Evolutionary conservation across 164 flowering plant genomes (phyloP), one percentile per base, ranked within the genome.

Genomic region (Vitis amurensis): DNA sequence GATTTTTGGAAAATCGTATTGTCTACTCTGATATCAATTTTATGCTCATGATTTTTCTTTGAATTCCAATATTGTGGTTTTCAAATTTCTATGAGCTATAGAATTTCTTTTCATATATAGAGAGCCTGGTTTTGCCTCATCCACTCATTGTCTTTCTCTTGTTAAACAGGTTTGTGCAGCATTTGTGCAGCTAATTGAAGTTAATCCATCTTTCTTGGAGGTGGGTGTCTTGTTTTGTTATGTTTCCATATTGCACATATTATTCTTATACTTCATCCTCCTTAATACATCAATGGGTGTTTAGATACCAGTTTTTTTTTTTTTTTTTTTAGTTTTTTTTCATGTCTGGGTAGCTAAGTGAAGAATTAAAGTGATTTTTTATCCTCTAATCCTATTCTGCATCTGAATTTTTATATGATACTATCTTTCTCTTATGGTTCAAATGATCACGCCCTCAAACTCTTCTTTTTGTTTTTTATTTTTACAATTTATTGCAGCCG

Each of bases 171-270:
- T 96, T 50, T 93, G 99, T 82, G 65, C 90, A n/a, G 98, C 98
- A 65, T 88, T 96, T 80, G 97, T 91, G 74, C 97, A 89, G 80
- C 81, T 96, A 66, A 86, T 89, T 77, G 99, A 93, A 87, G 88
- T 96, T 66, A 91, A 83, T 29, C 91, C 97, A 13, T 75, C 91
- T 60, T 78, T 92, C 74, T 77, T 96, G 80, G 97, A 92, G 97
- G 99, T 93, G 52, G 50, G 86, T 31, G 13, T 62, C 65, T 66
- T 64, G 4, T 71, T 64, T 57, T 55, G 50, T 50, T 57, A 30
- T 23, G 48, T 65, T 50, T 58, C 12, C 29, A 47, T 44, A 11
- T 13, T 29, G 51, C 66, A 49, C 47, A 17, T 15, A 56, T 37
- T 37, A 37, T 37, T 37, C 44, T 37, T 37, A 23, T 23, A 23